phyloP scores from a whole-genome alignment of 2,329 filamentous ascomycete genomes.

The Ophiostoma tasmaniense region DNA sequence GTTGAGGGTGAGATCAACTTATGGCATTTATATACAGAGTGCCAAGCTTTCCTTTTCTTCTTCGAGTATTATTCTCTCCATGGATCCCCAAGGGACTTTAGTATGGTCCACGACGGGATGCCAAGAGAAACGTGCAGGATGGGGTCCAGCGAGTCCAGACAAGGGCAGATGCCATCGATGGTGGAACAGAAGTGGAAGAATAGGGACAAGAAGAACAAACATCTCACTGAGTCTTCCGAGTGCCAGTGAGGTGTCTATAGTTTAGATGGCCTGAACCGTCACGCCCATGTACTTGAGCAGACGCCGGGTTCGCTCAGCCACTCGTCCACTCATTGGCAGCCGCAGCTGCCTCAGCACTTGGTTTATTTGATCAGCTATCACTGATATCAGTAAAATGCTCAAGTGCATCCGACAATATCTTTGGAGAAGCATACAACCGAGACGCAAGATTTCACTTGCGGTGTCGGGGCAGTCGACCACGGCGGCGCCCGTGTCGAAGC shows the following conservation, averaged over 20 bases:
- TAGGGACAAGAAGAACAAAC: background rate
- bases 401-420: background rate
- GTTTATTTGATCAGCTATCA: background rate
- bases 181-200: background rate
- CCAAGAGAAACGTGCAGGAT: background rate
- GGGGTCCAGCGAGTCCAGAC: background rate
- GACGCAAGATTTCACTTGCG: background rate
- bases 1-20: background rate
- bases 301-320: background rate
- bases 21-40: background rate
- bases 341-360: background rate
- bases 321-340: background rate
- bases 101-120: background rate
- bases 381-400: background rate
- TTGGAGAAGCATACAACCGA: background rate
- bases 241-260: no score
- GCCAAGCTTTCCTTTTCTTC: background rate
- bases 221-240: no score
- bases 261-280: background rate
- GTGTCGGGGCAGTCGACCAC: background rate
- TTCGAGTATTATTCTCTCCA: no score
- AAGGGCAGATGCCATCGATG: background rate
- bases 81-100: no score
- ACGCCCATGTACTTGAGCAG: background rate
- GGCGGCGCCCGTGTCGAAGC: background rate